phyloP scores from a whole-genome alignment of 495 filamentous ascomycete genomes.

The Podospora sp. region DNA sequence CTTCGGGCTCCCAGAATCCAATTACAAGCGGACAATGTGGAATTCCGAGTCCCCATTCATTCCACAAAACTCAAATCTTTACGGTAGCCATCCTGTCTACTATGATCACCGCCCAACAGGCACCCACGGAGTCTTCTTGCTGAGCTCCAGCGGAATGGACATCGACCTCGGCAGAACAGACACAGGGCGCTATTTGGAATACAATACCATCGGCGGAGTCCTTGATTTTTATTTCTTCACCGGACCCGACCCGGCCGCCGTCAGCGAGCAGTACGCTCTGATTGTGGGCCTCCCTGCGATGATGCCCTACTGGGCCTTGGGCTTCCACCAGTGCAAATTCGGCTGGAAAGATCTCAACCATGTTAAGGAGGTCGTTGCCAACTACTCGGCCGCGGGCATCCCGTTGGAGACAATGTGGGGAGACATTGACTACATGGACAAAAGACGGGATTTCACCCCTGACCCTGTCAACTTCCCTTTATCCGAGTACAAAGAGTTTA shows the following conservation, averaged over 20 bases:
- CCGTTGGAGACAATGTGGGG: constrained; percentile 92
- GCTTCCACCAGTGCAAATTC: constrained; percentile 85
- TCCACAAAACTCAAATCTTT: constrained; percentile 62
- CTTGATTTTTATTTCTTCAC: constrained; percentile 85
- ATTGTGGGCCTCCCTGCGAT: constrained; percentile 71
- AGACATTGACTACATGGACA: constrained; percentile 82
- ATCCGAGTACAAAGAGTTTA: constrained; percentile 64
- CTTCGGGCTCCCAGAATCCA: constrained; percentile 65
- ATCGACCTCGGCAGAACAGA: constrained; percentile 70
- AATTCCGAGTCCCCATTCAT: constrained; percentile 69
- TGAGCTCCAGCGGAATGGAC: constrained; percentile 89
- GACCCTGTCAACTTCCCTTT: constrained; percentile 72
- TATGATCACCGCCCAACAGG: constrained; percentile 73
- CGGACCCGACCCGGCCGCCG: constrained; percentile 71
- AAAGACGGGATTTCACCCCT: constrained; percentile 65
- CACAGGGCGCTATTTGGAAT: constrained; percentile 74
- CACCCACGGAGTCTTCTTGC: constrained; percentile 83
- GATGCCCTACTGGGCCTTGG: constrained; percentile 85
- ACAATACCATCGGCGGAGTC: constrained; percentile 79
- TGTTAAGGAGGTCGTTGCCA: constrained; percentile 74
- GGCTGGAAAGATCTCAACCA: constrained; percentile 74
- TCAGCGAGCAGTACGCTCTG: constrained; percentile 73
- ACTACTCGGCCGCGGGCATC: constrained; percentile 75
- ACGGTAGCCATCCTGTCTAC: constrained; percentile 84
- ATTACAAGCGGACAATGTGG: constrained; percentile 83